phyloP scores from a whole-genome alignment of 495 filamentous ascomycete species.

The Bathelium albidoporum region DNA sequence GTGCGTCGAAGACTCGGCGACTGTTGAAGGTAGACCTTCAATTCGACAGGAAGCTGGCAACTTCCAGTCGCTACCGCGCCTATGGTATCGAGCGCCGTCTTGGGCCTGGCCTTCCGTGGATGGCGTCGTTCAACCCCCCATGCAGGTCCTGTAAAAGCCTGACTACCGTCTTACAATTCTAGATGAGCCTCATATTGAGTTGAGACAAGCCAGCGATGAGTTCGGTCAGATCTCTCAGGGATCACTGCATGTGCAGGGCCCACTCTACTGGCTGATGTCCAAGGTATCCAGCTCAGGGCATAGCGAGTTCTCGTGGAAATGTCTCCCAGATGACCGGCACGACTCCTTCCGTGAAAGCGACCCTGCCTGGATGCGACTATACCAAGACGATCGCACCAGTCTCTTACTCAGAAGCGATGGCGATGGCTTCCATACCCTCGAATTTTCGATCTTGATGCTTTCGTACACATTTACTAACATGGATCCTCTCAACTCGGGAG shows the following conservation, averaged over 20 bases:
- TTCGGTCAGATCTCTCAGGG: not conserved
- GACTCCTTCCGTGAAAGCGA: not conserved
- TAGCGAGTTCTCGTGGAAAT: not conserved
- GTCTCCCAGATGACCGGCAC: not conserved
- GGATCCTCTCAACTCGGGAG: not conserved
- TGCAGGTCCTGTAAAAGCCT: not conserved
- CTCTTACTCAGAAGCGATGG: not conserved
- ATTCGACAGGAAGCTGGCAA: not conserved
- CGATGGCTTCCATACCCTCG: not conserved
- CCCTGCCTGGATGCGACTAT: not conserved
- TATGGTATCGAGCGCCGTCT: slow-evolving; percentile 10
- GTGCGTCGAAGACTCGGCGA: not conserved
- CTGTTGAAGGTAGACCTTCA: not conserved
- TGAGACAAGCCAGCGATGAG: not conserved
- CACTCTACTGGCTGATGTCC: not conserved
- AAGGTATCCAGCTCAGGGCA: not conserved
- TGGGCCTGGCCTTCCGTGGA: slow-evolving; percentile 11
- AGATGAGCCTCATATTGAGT: not conserved
- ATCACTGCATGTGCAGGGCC: not conserved
- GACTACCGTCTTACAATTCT: slow-evolving; percentile 4
- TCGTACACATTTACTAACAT: not conserved
- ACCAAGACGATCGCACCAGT: not conserved
- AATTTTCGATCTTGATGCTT: not conserved
- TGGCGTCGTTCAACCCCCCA: not conserved
- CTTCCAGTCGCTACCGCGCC: not conserved